Conservation (phyloP, 371 early-diverging fungal genomes). For the Rhizopus sp. region DNA sequence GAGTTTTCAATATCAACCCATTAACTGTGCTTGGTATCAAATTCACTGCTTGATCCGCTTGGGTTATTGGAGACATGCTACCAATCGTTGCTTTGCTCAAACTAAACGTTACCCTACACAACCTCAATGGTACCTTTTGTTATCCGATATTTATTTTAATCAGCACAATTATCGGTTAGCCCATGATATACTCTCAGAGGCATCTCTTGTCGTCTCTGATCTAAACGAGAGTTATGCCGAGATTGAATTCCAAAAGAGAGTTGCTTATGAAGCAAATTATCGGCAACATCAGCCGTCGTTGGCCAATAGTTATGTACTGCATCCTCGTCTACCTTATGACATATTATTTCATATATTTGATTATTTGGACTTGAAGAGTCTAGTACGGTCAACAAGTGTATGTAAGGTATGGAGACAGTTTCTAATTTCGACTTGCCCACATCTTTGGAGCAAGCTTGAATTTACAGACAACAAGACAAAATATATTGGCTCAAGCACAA, state of each 20-base stretch:
- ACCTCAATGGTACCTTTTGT: slow-evolving; percentile 19
- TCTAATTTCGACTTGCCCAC: slow-evolving; percentile 8
- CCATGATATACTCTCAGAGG: slow-evolving; percentile 10
- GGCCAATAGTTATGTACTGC: slow-evolving; percentile 18
- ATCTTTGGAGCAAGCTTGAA: slow-evolving; percentile 30
- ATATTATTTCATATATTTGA: slow-evolving; percentile 18
- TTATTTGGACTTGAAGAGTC: slow-evolving; percentile 17
- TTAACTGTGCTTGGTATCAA: slow-evolving; percentile 19
- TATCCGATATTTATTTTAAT: slow-evolving; percentile 19
- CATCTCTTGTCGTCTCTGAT: slow-evolving; percentile 6
- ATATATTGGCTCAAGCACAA: slow-evolving; percentile 1
- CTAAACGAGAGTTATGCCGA: slow-evolving; percentile 1
- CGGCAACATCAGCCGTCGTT: background rate
- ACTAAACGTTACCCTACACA: background rate
- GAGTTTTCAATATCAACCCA: slow-evolving; percentile 5
- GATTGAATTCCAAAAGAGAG: slow-evolving; percentile 9
- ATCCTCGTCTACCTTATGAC: slow-evolving; percentile 27
- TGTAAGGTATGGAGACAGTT: slow-evolving; percentile 27
- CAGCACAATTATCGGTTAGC: slow-evolving; percentile 13
- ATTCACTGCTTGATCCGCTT: slow-evolving; percentile 19
- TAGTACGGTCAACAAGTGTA: slow-evolving; percentile 26
- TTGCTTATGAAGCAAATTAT: slow-evolving; percentile 13
- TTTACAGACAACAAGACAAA: slow-evolving; percentile 10
- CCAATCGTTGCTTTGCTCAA: slow-evolving; percentile 5
- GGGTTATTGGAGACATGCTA: slow-evolving; percentile 14